Conservation (phyloP, 768 basidiomycete genomes). For the Suillus subluteus region DNA sequence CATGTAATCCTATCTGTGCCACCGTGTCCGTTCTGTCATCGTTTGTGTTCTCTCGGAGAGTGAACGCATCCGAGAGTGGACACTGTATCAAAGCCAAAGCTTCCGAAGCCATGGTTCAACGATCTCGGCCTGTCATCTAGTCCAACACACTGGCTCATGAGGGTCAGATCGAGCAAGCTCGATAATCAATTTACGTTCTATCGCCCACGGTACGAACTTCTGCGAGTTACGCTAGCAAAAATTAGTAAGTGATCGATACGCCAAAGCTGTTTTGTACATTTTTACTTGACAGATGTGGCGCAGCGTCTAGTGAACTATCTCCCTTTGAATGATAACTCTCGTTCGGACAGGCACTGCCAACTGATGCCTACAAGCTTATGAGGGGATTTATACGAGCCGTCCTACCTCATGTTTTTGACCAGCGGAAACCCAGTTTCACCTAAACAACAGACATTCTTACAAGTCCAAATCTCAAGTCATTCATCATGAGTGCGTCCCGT, state of each 20-base stretch:
- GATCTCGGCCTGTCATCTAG: not conserved
- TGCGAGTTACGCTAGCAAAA: not conserved
- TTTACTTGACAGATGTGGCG: not conserved
- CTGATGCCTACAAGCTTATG: not conserved
- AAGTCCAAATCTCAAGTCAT: not conserved
- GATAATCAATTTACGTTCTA: not conserved
- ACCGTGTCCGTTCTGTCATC: not conserved
- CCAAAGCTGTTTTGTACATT: not conserved
- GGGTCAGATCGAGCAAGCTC: not conserved
- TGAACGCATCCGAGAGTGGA: not conserved
- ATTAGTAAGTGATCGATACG: not conserved
- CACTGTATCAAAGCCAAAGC: not conserved
- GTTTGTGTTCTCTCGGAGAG: not conserved
- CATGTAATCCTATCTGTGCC: not conserved
- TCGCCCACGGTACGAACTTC: not conserved
- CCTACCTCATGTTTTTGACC: not conserved
- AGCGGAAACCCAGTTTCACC: not conserved
- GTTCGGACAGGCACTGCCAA: not conserved
- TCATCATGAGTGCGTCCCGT: not conserved
- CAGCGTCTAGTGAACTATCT: not conserved
- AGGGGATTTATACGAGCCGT: slow-evolving; percentile 4
- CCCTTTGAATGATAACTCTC: not conserved
- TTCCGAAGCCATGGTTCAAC: not conserved
- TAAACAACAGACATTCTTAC: not conserved
- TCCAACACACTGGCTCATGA: not conserved